A percentile compares a stretch with the other conserved stretches of the same genome.
These are phyloP conservation scores for Ophiostoma angusticollis DNA, from an alignment of 2,329 filamentous ascomycete species.

Conservation along the genomic window DNA sequence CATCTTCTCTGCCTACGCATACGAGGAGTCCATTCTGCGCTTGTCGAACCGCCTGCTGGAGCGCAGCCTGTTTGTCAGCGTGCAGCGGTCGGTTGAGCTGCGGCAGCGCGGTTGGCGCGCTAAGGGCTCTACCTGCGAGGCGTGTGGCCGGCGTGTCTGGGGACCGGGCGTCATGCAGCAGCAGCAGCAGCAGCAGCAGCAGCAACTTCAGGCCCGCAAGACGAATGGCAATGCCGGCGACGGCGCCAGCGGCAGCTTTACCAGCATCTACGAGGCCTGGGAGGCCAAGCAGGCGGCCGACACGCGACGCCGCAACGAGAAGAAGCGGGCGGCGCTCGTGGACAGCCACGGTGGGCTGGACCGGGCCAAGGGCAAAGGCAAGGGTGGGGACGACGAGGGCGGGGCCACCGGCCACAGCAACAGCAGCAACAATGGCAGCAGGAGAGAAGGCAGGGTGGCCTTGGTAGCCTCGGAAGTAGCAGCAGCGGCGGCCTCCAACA, in stretches of 20 bases:
- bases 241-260: not conserved
- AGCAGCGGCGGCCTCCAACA: constrained; percentile 12
- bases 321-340: constrained; percentile 6
- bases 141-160: constrained; percentile 73
- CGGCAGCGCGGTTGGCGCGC: constrained; percentile 84
- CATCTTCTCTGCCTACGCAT: constrained; percentile 90
- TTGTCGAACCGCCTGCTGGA: constrained; percentile 81
- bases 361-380: constrained; percentile 26
- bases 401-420: constrained; percentile 1
- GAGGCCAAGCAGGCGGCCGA: constrained; percentile 45
- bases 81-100: constrained; percentile 59
- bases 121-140: constrained; percentile 73
- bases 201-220: too few species aligned
- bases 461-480: constrained; percentile 21
- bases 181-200: not conserved
- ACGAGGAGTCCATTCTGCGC: constrained; percentile 78
- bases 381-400: constrained; percentile 8
- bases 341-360: constrained; percentile 18
- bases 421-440: too few species aligned
- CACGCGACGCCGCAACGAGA: constrained; percentile 27
- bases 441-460: too few species aligned
- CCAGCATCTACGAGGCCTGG: constrained; percentile 68
- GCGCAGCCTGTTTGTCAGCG: constrained; percentile 74
- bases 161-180: constrained; percentile 67
- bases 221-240: not conserved